A percentile compares a stretch with the other conserved stretches of the same genome.
Conservation (phyloP, 495 filamentous ascomycete genomes). For the Penicillium pulvis region DNA sequence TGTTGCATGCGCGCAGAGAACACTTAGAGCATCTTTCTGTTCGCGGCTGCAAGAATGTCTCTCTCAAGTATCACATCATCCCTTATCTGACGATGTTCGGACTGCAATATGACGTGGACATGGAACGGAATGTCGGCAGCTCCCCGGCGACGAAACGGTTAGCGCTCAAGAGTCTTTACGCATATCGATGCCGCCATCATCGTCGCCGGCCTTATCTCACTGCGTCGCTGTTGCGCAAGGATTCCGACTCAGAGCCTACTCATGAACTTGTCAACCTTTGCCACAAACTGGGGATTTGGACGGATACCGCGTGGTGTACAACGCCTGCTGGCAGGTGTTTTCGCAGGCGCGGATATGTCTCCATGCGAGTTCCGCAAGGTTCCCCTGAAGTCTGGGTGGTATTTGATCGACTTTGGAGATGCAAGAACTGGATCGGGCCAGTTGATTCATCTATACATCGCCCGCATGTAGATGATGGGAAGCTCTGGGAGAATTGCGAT, state of each 20-base stretch:
- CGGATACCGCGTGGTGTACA: conserved; percentile 65
- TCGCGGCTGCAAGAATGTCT: conserved; percentile 66
- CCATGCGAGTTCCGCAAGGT: conserved; percentile 53
- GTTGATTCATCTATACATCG: conserved; percentile 23
- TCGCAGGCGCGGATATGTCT: conserved; percentile 58
- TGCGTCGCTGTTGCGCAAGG: conserved; percentile 54
- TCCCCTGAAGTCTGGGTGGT: conserved; percentile 64
- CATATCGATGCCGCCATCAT: conserved; percentile 63
- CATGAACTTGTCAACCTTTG: conserved; percentile 65
- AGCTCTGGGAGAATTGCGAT: conserved; percentile 61
- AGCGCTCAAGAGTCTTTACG: conserved; percentile 61
- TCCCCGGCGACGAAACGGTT: conserved; percentile 41
- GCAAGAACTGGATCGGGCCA: conserved; percentile 59
- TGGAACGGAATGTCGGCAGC: conserved; percentile 37
- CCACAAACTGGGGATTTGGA: conserved; percentile 62
- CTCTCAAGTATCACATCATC: conserved; percentile 65
- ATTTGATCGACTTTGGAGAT: conserved; percentile 63
- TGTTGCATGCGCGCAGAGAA: conserved; percentile 53
- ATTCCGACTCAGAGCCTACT: conserved; percentile 63
- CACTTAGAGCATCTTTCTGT: conserved; percentile 61
- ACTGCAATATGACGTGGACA: conserved; percentile 47
- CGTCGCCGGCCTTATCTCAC: conserved; percentile 60
- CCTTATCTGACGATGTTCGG: conserved; percentile 57
- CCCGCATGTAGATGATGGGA: conserved; percentile 42
- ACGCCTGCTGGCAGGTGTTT: conserved; percentile 61